Percentiles rank a stretch among this genome's conserved stretches.
Conservation (phyloP, 257 asterid genomes). For the Solanum piurae region DNA sequence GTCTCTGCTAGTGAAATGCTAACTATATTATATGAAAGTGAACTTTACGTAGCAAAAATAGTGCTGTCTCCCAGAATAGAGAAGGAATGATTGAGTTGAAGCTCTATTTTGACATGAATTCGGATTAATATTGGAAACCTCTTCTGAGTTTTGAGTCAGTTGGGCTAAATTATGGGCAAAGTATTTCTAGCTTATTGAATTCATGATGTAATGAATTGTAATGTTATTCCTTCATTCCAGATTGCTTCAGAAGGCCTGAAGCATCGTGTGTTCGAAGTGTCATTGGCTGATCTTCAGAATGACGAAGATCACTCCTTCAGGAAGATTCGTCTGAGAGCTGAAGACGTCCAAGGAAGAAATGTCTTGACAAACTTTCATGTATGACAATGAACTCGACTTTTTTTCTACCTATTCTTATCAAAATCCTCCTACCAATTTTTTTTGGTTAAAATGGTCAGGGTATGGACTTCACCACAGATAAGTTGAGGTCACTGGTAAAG, state of each 20-base stretch:
- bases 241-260: constrained; percentile 94
- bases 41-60: neutral
- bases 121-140: no score
- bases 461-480: constrained; percentile 71
- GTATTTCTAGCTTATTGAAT: neutral
- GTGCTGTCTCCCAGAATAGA: neutral
- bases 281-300: constrained; percentile 78
- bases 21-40: neutral
- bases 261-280: constrained; percentile 79
- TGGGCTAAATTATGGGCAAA: neutral
- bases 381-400: neutral
- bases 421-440: neutral
- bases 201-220: neutral
- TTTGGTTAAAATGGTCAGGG: constrained; percentile 30
- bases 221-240: neutral
- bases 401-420: neutral
- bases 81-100: neutral
- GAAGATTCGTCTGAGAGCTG: constrained; percentile 79
- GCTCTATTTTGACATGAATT: no score
- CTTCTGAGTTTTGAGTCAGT: neutral
- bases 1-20: neutral
- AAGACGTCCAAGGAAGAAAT: constrained; percentile 80
- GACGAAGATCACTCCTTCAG: constrained; percentile 81
- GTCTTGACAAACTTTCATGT: constrained; percentile 82
- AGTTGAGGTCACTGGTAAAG: constrained; percentile 68